These are phyloP conservation scores for Cutaneotrichosporon sp. DNA, from an alignment of 1,284 basidiomycete genomes.

Conservation along the genomic window DNA sequence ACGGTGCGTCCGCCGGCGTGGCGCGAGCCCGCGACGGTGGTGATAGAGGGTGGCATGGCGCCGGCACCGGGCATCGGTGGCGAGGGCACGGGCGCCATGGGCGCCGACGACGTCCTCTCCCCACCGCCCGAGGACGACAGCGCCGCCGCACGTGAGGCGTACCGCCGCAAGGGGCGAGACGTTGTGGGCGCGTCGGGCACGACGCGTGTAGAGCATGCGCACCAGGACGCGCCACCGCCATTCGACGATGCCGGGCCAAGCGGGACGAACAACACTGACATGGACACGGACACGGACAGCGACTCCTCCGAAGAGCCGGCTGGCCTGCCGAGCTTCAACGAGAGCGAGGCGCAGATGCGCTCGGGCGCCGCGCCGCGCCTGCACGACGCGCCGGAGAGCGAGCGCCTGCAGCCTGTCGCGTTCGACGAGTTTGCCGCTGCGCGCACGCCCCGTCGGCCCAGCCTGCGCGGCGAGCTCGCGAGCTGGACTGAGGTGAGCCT, in stretches of 20 bases:
- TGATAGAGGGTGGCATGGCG: constrained; percentile 34
- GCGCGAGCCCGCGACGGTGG: constrained; percentile 38
- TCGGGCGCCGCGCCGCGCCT: constrained; percentile 34
- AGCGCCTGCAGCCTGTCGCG: constrained; percentile 32
- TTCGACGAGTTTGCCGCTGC: constrained; percentile 25
- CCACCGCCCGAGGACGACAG: constrained; percentile 7
- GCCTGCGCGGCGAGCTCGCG: constrained; percentile 40
- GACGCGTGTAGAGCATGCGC: constrained; percentile 6
- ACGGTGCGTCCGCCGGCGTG: constrained; percentile 38
- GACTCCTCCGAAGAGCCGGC: background rate
- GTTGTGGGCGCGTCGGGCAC: constrained; percentile 49
- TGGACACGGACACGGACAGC: background rate
- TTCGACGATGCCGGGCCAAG: constrained; percentile 30
- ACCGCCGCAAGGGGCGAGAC: constrained; percentile 51
- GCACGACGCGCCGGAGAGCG: constrained; percentile 20
- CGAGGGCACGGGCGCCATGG: background rate
- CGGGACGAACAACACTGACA: constrained; percentile 8
- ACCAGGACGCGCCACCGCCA: constrained; percentile 35
- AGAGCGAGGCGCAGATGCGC: constrained; percentile 44
- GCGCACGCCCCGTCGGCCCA: background rate
- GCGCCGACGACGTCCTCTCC: constrained; percentile 17
- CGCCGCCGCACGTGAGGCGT: constrained; percentile 48
- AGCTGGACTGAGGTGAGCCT: constrained; percentile 49
- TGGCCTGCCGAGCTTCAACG: constrained; percentile 43
- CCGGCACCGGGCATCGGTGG: constrained; percentile 21